These are phyloP conservation scores for Prunus mume DNA, from an alignment of 306 rosid species.

Conservation along the genomic window DNA sequence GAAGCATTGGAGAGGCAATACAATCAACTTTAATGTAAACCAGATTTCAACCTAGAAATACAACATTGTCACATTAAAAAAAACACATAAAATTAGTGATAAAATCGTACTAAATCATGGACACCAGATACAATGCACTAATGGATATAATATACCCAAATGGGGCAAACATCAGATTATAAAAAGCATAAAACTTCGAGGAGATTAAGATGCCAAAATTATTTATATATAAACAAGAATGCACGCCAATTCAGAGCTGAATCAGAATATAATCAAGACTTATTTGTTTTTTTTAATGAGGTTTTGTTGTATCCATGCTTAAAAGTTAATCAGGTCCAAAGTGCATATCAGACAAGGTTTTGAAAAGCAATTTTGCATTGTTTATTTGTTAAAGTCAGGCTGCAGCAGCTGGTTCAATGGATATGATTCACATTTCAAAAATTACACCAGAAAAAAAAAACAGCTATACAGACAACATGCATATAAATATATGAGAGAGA, in stretches of 20 bases:
- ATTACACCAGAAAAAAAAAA: constrained; percentile 2
- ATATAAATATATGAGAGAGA: neutral
- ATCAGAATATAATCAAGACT: constrained; percentile 27
- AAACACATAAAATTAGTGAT: neutral
- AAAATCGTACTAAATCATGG: constrained; percentile 22
- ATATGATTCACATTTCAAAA: constrained; percentile 35
- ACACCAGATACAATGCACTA: constrained; percentile 29
- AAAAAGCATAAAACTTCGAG: constrained; percentile 45
- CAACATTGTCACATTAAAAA: neutral
- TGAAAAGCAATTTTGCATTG: constrained; percentile 24
- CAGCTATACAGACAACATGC: constrained; percentile 13
- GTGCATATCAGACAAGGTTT: constrained; percentile 24
- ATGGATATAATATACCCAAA: constrained; percentile 22
- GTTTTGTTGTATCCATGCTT: constrained; percentile 8
- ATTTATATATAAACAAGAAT: constrained; percentile 1
- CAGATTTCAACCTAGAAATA: neutral
- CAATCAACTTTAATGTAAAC: neutral
- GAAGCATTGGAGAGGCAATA: constrained; percentile 2
- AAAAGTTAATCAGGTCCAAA: constrained; percentile 31
- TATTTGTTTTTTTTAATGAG: neutral
- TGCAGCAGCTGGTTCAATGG: constrained; percentile 28
- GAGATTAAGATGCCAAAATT: constrained; percentile 61
- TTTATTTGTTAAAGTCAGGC: constrained; percentile 36
- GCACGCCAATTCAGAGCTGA: constrained; percentile 29
- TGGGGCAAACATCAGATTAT: constrained; percentile 15